Percentiles rank a stretch among this genome's conserved stretches.
These are phyloP conservation scores for Tylopilus sp. DNA, from an alignment of 1,284 basidiomycete species.

Conservation along the genomic window DNA sequence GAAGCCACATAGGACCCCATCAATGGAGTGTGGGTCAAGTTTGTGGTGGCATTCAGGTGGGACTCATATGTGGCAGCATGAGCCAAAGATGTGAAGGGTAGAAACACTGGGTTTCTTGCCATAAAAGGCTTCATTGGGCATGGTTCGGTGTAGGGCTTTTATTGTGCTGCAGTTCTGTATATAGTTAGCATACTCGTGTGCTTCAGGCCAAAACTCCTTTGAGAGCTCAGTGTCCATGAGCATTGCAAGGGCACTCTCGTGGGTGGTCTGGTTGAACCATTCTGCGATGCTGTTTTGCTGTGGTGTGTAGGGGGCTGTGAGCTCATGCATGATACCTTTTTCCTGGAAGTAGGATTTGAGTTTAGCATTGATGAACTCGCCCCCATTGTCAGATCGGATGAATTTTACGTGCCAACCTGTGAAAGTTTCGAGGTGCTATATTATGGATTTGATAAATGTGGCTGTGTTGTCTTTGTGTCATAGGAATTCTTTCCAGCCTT, in stretches of 20 bases:
- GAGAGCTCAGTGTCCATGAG: not conserved
- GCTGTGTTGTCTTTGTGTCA: constrained; percentile 6
- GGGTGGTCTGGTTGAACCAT: not conserved
- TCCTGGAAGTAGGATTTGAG: not conserved
- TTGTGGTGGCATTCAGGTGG: too few relatives aligned
- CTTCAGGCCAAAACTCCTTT: not conserved
- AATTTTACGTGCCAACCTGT: not conserved
- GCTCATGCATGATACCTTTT: not conserved
- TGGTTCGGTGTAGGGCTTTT: not conserved
- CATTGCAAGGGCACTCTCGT: not conserved
- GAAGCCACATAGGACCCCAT: too few relatives aligned
- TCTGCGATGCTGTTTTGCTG: not conserved
- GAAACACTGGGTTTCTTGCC: not conserved
- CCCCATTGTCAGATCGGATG: not conserved
- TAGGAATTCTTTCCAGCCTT: constrained; percentile 13
- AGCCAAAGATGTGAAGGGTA: not conserved
- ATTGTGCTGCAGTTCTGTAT: not conserved
- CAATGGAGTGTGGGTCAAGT: too few relatives aligned
- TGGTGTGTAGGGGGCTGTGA: not conserved
- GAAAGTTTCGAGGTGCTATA: not conserved
- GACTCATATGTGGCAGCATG: too few relatives aligned
- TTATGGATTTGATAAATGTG: not conserved
- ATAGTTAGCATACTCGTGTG: not conserved
- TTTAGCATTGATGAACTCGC: not conserved
- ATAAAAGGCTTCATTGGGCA: not conserved